Conservation (phyloP, 73 alveolate genomes). For the Stentor roeselii region DNA sequence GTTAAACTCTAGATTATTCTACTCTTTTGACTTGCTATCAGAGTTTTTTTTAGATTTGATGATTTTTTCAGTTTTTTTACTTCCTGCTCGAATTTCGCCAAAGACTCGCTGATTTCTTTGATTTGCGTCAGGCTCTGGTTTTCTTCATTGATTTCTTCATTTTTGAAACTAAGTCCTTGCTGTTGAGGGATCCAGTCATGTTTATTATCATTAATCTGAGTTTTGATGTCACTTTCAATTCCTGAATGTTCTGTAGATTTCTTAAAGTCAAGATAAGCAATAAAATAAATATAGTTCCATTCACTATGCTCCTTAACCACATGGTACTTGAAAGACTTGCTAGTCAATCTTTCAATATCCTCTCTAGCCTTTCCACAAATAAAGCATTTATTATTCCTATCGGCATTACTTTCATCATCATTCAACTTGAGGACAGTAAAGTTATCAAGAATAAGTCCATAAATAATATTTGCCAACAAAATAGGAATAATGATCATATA, state of each 20-base stretch:
- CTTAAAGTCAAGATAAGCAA: slow-evolving; percentile 58
- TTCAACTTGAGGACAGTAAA: slow-evolving; percentile 66
- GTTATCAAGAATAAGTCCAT: slow-evolving; percentile 77
- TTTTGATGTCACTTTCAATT: slow-evolving; percentile 36
- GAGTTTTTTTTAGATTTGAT: too few species aligned
- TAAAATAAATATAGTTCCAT: slow-evolving; percentile 76
- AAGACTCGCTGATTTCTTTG: too few species aligned
- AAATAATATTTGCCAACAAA: slow-evolving; percentile 61
- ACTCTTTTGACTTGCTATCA: too few species aligned
- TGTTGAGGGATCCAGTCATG: slow-evolving; percentile 1
- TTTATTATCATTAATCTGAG: background rate
- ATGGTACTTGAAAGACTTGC: slow-evolving; percentile 52
- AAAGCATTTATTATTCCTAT: slow-evolving; percentile 58
- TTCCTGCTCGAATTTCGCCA: too few species aligned
- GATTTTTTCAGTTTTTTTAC: too few species aligned
- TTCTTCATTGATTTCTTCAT: too few species aligned
- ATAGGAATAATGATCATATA: slow-evolving; percentile 49
- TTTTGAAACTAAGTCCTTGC: background rate
- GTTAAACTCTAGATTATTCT: too few species aligned
- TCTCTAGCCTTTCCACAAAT: slow-evolving; percentile 67
- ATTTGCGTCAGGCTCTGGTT: too few species aligned
- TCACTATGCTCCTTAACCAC: slow-evolving; percentile 57
- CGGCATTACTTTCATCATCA: slow-evolving; percentile 49
- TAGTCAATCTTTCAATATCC: slow-evolving; percentile 36
- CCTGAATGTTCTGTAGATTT: slow-evolving; percentile 56